phyloP scores from a whole-genome alignment of 805 yeast species.

The Zygoascus tannicola region DNA sequence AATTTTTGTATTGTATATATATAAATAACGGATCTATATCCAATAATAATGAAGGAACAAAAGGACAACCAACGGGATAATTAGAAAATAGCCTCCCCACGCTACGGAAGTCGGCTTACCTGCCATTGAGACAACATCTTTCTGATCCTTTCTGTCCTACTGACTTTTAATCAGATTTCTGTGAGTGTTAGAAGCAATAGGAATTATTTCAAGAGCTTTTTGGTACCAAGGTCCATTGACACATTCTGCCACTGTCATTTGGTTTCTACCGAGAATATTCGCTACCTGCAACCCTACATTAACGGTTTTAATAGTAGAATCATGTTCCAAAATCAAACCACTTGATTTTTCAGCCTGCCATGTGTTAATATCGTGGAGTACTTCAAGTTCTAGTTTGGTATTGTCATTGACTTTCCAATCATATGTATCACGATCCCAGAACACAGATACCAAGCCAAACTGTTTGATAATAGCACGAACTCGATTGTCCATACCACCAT shows the following conservation, averaged over 20 bases:
- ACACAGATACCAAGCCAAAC: conserved; percentile 77
- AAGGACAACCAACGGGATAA: no score
- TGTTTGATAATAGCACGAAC: conserved; percentile 69
- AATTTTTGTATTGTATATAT: no score
- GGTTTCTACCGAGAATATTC: conserved; percentile 48
- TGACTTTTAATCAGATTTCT: no score
- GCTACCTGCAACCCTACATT: conserved; percentile 54
- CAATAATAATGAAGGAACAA: no score
- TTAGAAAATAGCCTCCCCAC: no score
- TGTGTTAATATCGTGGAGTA: conserved; percentile 43
- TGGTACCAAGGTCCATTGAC: conserved; percentile 43
- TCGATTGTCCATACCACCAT: conserved; percentile 87
- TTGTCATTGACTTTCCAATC: conserved; percentile 72
- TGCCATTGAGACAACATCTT: conserved; percentile 5
- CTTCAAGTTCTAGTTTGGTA: conserved; percentile 42
- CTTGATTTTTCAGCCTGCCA: conserved; percentile 36
- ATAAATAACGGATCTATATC: no score
- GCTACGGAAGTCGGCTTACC: conserved; percentile 3
- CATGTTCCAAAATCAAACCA: conserved; percentile 85
- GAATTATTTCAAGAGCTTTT: no score
- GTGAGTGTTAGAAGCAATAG: no score
- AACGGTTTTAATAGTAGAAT: conserved; percentile 58
- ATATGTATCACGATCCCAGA: conserved; percentile 88
- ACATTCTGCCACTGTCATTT: conserved; percentile 71
- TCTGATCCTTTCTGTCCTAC: background rate